Base-by-base conservation (phyloP, 2,329 filamentous ascomycete genomes). In the Aspergillus latus region DNA sequence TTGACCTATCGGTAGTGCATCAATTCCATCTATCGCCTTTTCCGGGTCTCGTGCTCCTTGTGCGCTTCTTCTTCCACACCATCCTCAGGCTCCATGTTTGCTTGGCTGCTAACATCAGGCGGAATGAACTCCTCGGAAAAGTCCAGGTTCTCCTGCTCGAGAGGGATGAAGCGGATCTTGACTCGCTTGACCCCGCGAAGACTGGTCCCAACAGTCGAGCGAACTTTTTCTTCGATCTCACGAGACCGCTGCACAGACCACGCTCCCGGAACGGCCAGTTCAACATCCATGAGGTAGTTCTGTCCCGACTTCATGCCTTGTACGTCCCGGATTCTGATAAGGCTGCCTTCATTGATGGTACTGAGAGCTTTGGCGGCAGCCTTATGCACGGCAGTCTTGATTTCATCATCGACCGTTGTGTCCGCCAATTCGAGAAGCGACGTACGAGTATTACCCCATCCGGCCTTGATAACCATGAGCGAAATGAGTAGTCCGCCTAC, bases 261-360 rank as follows among this genome's bases (percentile, higher is more conserved):
- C 34, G 79, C 77, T 21, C 81, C 83, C 0, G 93, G 91, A 13
- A 95, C 89, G 1, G 85, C 88, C 59, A 97, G 76, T 72, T 96
- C 92, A 6, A 99, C 74, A 65, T 97, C 94, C 65, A 97, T 87
- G 30, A 97, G 80, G 71, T 95, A 97, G 76, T 97, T 99, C 74
- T 97, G 94, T 30, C 94, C 94, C 3, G 91, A 94, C 76, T 99
- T 99, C 75, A 96, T 83, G 53, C 94, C 94, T 62, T 91, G 89
- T 2, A 97, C 83, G 44, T 90, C 88, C 44, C 88, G 84, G 45
- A 97, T 76, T 67, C 90, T 85, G 7, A 92, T 81, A 53, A 86
- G 76, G 47, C 83, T 76, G 48, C 83, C 78, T 49, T 82, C 77
- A 50, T 73, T 72, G 16, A 88, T 67, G 5, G 78, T 77, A 13